Conservation (phyloP, 2,329 filamentous ascomycete species). For the Dactylellina sp. region DNA sequence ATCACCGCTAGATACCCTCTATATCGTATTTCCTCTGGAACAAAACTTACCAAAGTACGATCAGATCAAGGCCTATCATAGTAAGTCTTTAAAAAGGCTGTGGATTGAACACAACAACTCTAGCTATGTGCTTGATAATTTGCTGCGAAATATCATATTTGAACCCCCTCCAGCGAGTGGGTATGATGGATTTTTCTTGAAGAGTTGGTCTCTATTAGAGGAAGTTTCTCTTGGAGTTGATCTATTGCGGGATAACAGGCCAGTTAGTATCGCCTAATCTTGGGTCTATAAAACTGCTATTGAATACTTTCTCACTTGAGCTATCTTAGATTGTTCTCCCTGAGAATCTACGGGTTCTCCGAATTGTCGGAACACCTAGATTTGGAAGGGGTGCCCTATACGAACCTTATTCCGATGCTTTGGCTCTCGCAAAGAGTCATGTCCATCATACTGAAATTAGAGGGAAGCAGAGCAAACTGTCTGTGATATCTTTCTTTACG, state of each 20-base stretch:
- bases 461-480: slow-evolving; percentile 16
- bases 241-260: slow-evolving; percentile 24
- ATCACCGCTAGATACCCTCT: slow-evolving; percentile 26
- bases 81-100: slow-evolving; percentile 20
- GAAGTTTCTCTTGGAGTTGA: slow-evolving; percentile 38
- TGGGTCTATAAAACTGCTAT: not conserved
- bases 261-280: slow-evolving; percentile 11
- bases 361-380: slow-evolving; percentile 28
- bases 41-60: slow-evolving; percentile 41
- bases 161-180: slow-evolving; percentile 25
- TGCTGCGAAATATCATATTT: slow-evolving; percentile 30
- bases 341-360: slow-evolving; percentile 15
- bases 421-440: slow-evolving; percentile 32
- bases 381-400: slow-evolving; percentile 18
- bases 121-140: slow-evolving; percentile 33
- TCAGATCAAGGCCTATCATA: slow-evolving; percentile 27
- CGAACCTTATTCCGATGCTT: slow-evolving; percentile 13
- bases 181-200: slow-evolving; percentile 36
- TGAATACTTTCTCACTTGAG: not conserved
- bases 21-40: slow-evolving; percentile 33
- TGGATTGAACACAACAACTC: slow-evolving; percentile 43
- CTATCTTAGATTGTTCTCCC: slow-evolving; percentile 23
- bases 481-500: slow-evolving; percentile 30
- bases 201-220: slow-evolving; percentile 22
- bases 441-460: slow-evolving; percentile 8